Percentiles rank a stretch among this genome's conserved stretches.
These are phyloP conservation scores for Aspergillus clavatus DNA, from an alignment of 2,329 filamentous ascomycete species.

Conservation along the genomic window DNA sequence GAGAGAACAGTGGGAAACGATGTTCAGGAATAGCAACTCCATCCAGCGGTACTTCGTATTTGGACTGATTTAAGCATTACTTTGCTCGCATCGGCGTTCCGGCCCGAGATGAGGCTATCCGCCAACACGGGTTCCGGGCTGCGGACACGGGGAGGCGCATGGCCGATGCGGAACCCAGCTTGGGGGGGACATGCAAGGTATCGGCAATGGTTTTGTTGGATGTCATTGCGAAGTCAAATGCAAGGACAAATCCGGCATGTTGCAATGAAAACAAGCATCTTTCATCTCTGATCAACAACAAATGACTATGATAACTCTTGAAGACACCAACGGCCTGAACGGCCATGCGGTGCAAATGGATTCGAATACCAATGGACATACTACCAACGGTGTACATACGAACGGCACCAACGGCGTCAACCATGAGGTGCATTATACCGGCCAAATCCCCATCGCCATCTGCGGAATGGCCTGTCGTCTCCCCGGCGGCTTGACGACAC, in stretches of 20 bases:
- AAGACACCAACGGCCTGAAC: neutral
- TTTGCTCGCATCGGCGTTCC: neutral
- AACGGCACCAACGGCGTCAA: neutral
- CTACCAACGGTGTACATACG: neutral
- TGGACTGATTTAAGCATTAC: neutral
- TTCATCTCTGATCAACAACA: neutral
- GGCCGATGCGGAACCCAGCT: neutral
- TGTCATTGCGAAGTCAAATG: neutral
- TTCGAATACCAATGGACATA: neutral
- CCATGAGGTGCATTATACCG: too few relatives aligned
- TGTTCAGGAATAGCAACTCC: neutral
- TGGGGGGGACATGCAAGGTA: neutral
- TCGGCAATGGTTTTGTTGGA: neutral
- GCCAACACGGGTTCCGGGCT: neutral
- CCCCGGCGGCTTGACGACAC: slow-evolving; percentile 14
- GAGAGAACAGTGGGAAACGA: neutral
- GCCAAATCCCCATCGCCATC: slow-evolving; percentile 19
- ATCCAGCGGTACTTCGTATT: neutral
- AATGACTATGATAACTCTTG: neutral
- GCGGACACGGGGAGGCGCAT: neutral
- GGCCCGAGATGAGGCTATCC: neutral
- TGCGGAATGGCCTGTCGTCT: slow-evolving; percentile 23
- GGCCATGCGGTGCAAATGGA: neutral
- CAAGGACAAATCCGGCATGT: neutral
- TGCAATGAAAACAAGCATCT: neutral